Conservation (phyloP, 176 grass and related monocot genomes). For the Oryza meridionalis region DNA sequence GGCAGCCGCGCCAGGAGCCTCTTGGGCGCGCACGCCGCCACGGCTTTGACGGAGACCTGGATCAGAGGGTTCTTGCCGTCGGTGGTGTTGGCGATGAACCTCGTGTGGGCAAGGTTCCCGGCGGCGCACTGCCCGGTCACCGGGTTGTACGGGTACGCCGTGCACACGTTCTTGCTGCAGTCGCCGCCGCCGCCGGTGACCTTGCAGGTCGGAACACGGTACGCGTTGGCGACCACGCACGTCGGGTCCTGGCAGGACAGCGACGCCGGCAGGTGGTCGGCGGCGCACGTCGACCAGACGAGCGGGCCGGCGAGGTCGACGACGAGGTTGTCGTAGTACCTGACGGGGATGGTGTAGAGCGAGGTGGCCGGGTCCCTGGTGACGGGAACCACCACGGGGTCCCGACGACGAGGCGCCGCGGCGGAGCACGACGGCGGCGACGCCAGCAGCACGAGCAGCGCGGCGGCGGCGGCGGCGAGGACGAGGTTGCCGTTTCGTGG, state of each 20-base stretch:
- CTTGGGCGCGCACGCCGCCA: slow-evolving; percentile 30
- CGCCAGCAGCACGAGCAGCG: background rate
- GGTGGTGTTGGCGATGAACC: slow-evolving; percentile 46
- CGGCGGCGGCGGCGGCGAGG: background rate
- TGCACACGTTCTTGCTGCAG: slow-evolving; percentile 7
- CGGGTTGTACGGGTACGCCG: slow-evolving; percentile 38
- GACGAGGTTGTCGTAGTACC: slow-evolving; percentile 12
- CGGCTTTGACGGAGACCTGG: background rate
- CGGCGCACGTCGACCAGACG: slow-evolving; percentile 44
- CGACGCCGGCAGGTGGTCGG: background rate
- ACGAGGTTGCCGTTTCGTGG: background rate
- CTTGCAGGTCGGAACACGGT: background rate
- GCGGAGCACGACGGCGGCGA: background rate
- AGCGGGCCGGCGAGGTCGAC: slow-evolving; percentile 41
- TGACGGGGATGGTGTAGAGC: slow-evolving; percentile 44
- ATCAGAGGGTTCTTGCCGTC: slow-evolving; percentile 49
- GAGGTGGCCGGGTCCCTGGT: slow-evolving; percentile 37
- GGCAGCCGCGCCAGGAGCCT: slow-evolving; percentile 43
- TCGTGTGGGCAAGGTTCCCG: slow-evolving; percentile 27
- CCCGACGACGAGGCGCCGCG: background rate
- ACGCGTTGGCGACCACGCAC: slow-evolving; percentile 37
- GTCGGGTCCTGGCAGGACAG: background rate
- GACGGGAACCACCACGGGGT: slow-evolving; percentile 29
- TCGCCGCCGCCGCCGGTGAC: background rate
- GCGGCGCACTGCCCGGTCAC: slow-evolving; percentile 42